phyloP scores from a whole-genome alignment of 768 basidiomycete genomes.

The Panus rudis region DNA sequence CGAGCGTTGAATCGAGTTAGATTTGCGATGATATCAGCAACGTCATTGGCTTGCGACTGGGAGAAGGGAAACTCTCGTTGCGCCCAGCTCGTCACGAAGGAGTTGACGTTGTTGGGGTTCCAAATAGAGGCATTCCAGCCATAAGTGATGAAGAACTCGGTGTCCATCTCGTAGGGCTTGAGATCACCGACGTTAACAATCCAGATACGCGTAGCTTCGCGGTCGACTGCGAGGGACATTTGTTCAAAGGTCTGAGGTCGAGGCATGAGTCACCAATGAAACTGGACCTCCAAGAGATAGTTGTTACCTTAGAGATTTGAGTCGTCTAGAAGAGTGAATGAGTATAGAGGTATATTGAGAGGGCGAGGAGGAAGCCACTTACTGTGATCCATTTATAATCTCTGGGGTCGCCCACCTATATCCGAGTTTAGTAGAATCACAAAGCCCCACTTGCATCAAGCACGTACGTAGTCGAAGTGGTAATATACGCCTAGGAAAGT shows the following conservation, averaged over 20 bases:
- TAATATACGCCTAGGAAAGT: conserved; percentile 7
- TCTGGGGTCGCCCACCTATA: conserved; percentile 54
- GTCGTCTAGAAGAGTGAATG: conserved; percentile 30
- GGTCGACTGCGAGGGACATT: conserved; percentile 57
- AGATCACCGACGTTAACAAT: conserved; percentile 72
- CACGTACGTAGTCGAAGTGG: conserved; percentile 41
- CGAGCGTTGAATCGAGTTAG: conserved; percentile 50
- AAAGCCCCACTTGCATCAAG: too few species aligned
- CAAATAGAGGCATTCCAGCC: conserved; percentile 56
- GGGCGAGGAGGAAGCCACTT: conserved; percentile 13
- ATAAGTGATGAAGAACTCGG: conserved; percentile 59
- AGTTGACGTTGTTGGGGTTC: conserved; percentile 44
- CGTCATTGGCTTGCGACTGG: conserved; percentile 29
- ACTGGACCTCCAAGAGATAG: not conserved
- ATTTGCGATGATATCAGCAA: conserved; percentile 49
- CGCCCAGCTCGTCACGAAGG: conserved; percentile 53
- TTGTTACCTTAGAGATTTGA: conserved; percentile 43
- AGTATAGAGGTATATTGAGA: not conserved
- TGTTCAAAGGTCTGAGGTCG: conserved; percentile 51
- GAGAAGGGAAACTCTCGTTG: conserved; percentile 54
- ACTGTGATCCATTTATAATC: conserved; percentile 72
- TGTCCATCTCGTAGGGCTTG: conserved; percentile 67
- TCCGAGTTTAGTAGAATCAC: not conserved
- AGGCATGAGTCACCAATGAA: not conserved
- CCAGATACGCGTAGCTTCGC: conserved; percentile 55